phyloP scores from a whole-genome alignment of 768 basidiomycete genomes.

The Russula griseocarnosa region DNA sequence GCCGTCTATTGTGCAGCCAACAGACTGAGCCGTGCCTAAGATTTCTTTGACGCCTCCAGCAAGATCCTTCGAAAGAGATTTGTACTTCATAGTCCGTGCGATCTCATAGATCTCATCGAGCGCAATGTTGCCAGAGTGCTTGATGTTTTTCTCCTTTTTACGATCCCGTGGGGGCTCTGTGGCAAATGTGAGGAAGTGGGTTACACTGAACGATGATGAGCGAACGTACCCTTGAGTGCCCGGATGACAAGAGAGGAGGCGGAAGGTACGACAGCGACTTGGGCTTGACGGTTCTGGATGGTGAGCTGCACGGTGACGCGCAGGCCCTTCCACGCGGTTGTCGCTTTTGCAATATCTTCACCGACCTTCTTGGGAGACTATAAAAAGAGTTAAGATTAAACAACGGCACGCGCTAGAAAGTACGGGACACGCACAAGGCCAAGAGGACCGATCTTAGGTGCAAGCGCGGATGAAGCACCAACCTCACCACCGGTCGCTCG shows the following conservation, averaged over 20 bases:
- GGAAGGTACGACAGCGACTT: conserved; percentile 93
- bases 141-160: conserved; percentile 99
- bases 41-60: conserved; percentile 95
- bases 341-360: conserved; percentile 99
- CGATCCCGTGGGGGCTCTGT: conserved; percentile 97
- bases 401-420: background rate
- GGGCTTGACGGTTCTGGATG: conserved; percentile 99
- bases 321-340: conserved; percentile 97
- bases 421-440: conserved; percentile 71
- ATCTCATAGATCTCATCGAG: conserved; percentile 93
- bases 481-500: conserved; percentile 99
- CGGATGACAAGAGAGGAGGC: conserved; percentile 97
- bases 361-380: conserved; percentile 99
- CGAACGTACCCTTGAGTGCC: conserved; percentile 87
- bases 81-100: conserved; percentile 92
- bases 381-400: conserved; percentile 17
- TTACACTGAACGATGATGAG: background rate
- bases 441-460: conserved; percentile 99
- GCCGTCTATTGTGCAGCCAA: conserved; percentile 96
- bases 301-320: conserved; percentile 98
- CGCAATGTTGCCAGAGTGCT: conserved; percentile 91
- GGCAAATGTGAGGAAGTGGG: background rate
- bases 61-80: conserved; percentile 90
- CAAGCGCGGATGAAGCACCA: conserved; percentile 96
- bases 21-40: conserved; percentile 92